Base-by-base conservation (phyloP, 2,329 filamentous ascomycete genomes). In the Colletotrichum coccodes region DNA sequence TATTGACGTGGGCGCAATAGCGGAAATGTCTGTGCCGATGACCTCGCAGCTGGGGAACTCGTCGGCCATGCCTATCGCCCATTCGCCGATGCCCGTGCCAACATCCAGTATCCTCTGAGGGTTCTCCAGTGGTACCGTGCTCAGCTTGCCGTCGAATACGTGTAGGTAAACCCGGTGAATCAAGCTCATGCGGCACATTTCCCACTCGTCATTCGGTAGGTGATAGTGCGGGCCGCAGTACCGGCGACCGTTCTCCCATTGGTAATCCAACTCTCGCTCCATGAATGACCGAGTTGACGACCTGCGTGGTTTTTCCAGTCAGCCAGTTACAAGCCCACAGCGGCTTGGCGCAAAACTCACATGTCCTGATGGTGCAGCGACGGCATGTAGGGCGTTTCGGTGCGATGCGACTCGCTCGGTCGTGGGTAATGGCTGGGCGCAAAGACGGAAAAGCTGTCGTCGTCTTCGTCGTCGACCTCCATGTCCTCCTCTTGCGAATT, bases 201-300 rank as follows among this genome's bases (percentile, higher is more conserved):
- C 90, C 52, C 84, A 79, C 52, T 91, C 87, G 73, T 92, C 90
- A 76, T 91, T 91, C 16, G 90, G 90, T 84, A 91, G 90, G 76
- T 84, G 89, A 74, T 91, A 92, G 30, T 68, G 63, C 38, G 84
- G 83, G 38, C 86, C 82, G 73, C 90, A 90, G 75, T 89, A 90
- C 71, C 90, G 84, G 26, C 90, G 87, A 49, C 85, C 88, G 77
- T 92, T 86, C 70, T 91, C 89, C 69, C 86, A 80, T 62, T 87
- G 81, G 71, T 87, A 86, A 74, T 89, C 85, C 36, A 91, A 81
- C 70, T 86, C 84, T 65, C 80, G 77, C 46, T 82, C 83, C 74
- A 82, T 84, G 57, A 86, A 75, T n/a, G 84, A 86, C 54, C 83
- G 79, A 21, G 84, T 86, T 14, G 84, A 83, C 1, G 79, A 79